Evolutionary conservation across 1,284 basidiomycete species (phyloP).

Genomic region (Retiboletus fuscus): DNA sequence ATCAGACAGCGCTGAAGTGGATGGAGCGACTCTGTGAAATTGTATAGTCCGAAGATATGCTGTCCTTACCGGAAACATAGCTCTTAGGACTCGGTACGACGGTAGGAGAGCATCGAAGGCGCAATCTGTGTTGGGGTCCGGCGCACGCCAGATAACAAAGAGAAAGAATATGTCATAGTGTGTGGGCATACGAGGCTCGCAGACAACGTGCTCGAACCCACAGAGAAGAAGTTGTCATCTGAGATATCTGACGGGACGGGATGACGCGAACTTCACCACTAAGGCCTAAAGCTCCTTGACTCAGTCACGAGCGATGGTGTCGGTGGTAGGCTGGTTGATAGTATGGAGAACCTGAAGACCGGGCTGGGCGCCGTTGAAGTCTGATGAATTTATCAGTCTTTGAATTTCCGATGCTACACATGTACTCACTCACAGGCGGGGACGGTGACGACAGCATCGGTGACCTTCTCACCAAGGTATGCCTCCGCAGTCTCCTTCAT

Average conservation of each 20-base stretch:
- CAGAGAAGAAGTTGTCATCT: slow-evolving; percentile 72
- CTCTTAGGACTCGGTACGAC: slow-evolving; percentile 61
- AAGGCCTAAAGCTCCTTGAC: slow-evolving; percentile 63
- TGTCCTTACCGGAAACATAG: slow-evolving; percentile 67
- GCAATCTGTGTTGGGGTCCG: slow-evolving; percentile 54
- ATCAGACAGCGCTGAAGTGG: slow-evolving; percentile 42
- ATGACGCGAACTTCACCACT: slow-evolving; percentile 68
- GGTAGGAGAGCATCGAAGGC: slow-evolving; percentile 66
- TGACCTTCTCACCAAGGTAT: slow-evolving; percentile 96
- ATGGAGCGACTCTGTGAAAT: slow-evolving; percentile 48
- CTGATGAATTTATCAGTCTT: slow-evolving; percentile 54
- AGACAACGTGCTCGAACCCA: slow-evolving; percentile 54
- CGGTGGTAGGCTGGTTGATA: slow-evolving; percentile 99
- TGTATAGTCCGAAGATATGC: slow-evolving; percentile 48
- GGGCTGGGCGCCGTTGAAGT: slow-evolving; percentile 99
- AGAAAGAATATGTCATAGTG: slow-evolving; percentile 42
- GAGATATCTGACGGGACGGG: slow-evolving; percentile 66
- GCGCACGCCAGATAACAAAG: slow-evolving; percentile 43
- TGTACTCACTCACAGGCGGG: slow-evolving; percentile 78
- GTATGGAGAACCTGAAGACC: slow-evolving; percentile 97
- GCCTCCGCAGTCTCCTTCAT: slow-evolving; percentile 99
- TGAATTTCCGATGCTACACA: neutral
- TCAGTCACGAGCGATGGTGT: slow-evolving; percentile 78
- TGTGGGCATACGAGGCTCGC: slow-evolving; percentile 48
- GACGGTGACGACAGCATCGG: slow-evolving; percentile 97